phyloP scores from a whole-genome alignment of 352 stramenopile species.

The Phytophthora syringae region DNA sequence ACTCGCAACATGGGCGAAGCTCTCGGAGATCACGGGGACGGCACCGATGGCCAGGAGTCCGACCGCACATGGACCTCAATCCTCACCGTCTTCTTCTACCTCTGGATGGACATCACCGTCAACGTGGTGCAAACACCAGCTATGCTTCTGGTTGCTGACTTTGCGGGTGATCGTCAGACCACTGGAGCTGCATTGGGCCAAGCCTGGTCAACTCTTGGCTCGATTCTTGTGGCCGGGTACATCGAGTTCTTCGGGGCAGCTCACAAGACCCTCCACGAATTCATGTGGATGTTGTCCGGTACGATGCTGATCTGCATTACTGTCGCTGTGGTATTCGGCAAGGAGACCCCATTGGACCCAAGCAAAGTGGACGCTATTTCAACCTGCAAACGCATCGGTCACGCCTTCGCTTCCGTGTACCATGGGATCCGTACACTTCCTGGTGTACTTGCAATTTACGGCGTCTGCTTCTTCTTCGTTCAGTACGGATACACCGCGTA shows the following conservation, averaged over 20 bases:
- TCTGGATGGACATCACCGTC: constrained; percentile 73
- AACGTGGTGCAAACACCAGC: constrained; percentile 64
- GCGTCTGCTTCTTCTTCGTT: constrained; percentile 49
- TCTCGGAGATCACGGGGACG: constrained; percentile 49
- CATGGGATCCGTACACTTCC: constrained; percentile 45
- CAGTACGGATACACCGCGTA: constrained; percentile 64
- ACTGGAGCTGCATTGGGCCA: constrained; percentile 52
- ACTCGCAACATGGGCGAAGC: constrained; percentile 60
- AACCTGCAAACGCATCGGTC: constrained; percentile 31
- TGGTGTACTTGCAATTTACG: constrained; percentile 38
- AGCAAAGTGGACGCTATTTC: constrained; percentile 28
- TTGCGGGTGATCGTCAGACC: constrained; percentile 68
- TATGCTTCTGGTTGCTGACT: constrained; percentile 62
- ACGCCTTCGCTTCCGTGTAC: constrained; percentile 51
- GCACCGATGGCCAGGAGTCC: constrained; percentile 24
- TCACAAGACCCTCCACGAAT: constrained; percentile 51
- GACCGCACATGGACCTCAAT: constrained; percentile 54
- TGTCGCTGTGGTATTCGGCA: constrained; percentile 35
- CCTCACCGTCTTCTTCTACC: constrained; percentile 65
- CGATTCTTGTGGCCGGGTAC: constrained; percentile 61
- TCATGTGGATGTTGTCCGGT: constrained; percentile 59
- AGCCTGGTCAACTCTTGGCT: constrained; percentile 55
- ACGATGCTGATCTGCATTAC: constrained; percentile 52
- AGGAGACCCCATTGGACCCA: constrained; percentile 48
- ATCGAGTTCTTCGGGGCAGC: constrained; percentile 62